phyloP scores from a whole-genome alignment of 257 asterid species.

The Solanum chiquidenum region DNA sequence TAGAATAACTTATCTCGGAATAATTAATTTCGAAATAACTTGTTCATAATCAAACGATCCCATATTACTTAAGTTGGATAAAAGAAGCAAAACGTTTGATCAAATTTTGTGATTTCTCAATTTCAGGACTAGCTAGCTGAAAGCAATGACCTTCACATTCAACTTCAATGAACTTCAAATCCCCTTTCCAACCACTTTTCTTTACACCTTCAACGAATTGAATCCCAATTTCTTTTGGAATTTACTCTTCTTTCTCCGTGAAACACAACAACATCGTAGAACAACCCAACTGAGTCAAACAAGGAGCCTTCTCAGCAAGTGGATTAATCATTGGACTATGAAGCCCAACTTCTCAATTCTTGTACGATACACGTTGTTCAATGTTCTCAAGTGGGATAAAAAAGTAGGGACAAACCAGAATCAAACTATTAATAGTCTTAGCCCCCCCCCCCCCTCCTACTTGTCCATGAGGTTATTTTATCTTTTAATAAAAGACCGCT shows the following conservation, averaged over 20 bases:
- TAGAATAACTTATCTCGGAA: no score
- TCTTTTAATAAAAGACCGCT: background rate
- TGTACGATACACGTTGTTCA: background rate
- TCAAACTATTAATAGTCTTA: background rate
- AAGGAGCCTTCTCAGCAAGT: background rate
- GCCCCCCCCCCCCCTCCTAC: background rate
- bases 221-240: constrained; percentile 6
- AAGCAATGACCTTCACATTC: constrained; percentile 14
- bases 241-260: constrained; percentile 15
- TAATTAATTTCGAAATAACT: no score
- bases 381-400: background rate
- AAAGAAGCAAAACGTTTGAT: constrained; percentile 26
- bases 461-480: no score
- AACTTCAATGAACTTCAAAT: constrained; percentile 34
- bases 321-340: constrained; percentile 1
- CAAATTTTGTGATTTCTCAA: background rate
- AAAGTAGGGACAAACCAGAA: constrained; percentile 4
- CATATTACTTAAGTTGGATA: background rate
- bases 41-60: no score
- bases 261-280: background rate
- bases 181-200: constrained; percentile 47
- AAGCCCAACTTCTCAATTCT: background rate
- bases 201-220: constrained; percentile 26
- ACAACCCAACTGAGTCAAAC: background rate
- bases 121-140: no score